phyloP scores from a whole-genome alignment of 73 alveolate species.

The Paramecium primaurelia region DNA sequence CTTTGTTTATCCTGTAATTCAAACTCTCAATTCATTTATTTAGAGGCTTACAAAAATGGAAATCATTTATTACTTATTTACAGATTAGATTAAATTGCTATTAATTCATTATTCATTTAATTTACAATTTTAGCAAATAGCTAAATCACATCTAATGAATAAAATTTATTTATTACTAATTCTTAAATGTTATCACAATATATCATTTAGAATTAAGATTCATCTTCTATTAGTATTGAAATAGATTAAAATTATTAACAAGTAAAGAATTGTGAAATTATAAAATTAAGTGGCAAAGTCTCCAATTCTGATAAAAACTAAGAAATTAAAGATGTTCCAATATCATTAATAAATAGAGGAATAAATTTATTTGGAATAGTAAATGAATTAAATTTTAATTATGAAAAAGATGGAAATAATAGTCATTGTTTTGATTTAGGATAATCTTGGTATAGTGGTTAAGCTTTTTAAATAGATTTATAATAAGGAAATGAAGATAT shows the following conservation, averaged over 20 bases:
- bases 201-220: neutral
- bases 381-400: neutral
- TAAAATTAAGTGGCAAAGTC: neutral
- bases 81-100: neutral
- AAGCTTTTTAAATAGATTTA: neutral
- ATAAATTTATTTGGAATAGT: neutral
- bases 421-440: neutral
- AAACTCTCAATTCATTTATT: neutral
- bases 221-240: neutral
- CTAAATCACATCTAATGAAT: neutral
- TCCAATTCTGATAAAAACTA: neutral
- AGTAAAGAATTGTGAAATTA: neutral
- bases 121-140: neutral
- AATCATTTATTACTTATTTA: neutral
- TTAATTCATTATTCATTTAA: neutral
- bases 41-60: neutral
- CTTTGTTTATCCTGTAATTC: neutral
- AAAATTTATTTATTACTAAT: neutral
- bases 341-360: neutral
- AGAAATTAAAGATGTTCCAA: neutral
- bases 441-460: neutral
- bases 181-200: neutral
- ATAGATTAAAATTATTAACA: neutral
- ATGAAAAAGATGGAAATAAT: neutral
- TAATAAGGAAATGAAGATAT: neutral